Conservation (phyloP, 495 filamentous ascomycete species). For the Pseudomonodictys pantanalensis region DNA sequence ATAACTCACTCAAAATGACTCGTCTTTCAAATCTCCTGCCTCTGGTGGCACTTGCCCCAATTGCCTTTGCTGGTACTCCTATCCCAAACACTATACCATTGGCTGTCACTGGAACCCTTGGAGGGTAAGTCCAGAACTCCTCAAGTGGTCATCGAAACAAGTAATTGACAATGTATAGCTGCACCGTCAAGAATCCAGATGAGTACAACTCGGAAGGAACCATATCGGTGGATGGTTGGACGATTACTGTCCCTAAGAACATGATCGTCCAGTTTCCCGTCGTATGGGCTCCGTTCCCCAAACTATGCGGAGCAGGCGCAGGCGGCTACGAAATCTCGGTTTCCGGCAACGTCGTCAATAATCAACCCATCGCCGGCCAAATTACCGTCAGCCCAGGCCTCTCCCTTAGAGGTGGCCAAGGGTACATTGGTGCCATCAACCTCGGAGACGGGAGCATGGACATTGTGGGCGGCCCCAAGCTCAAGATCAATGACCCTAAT, state of each 20-base stretch:
- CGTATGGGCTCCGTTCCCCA: slow-evolving; percentile 41
- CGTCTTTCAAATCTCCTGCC: slow-evolving; percentile 9
- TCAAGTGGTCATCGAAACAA: neutral
- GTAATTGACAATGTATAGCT: neutral
- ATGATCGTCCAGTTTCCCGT: slow-evolving; percentile 44
- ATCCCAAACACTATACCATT: slow-evolving; percentile 25
- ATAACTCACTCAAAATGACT: slow-evolving; percentile 2
- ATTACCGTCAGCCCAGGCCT: slow-evolving; percentile 37
- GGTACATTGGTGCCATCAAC: slow-evolving; percentile 41
- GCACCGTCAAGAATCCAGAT: neutral
- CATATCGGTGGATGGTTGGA: slow-evolving; percentile 43
- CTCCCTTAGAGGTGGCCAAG: slow-evolving; percentile 35
- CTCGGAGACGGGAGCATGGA: slow-evolving; percentile 37
- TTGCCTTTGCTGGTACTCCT: slow-evolving; percentile 9
- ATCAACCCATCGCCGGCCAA: slow-evolving; percentile 41
- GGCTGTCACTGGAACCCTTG: slow-evolving; percentile 16
- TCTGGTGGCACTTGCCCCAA: slow-evolving; percentile 4
- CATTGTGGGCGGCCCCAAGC: slow-evolving; percentile 39
- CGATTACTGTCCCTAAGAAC: slow-evolving; percentile 45
- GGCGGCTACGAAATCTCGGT: slow-evolving; percentile 41
- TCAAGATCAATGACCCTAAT: slow-evolving; percentile 48
- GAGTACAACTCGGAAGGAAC: slow-evolving; percentile 43
- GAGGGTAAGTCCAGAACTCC: slow-evolving; percentile 13
- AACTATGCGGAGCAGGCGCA: slow-evolving; percentile 36
- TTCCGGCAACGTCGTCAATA: slow-evolving; percentile 41